Evolutionary conservation across 225 moss, liverwort and hornwort species (phyloP).

Genomic region (Pleurozium schreberi): DNA sequence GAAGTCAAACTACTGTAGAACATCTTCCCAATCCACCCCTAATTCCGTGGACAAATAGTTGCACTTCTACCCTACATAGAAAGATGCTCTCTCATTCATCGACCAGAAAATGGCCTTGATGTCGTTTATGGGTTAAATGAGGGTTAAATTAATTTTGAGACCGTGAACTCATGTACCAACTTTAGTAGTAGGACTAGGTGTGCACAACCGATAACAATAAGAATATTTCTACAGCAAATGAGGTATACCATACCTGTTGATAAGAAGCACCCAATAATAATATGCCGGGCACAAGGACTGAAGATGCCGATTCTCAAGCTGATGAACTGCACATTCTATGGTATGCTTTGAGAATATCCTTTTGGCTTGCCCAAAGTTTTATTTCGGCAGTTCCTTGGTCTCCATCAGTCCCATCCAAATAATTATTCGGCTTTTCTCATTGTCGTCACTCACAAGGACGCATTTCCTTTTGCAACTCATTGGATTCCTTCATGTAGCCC

Average conservation of each 20-base stretch:
- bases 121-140: no score
- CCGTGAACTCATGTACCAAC: not conserved
- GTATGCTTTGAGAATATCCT: not conserved
- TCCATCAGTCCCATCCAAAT: not conserved
- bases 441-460: not conserved
- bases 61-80: no score
- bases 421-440: not conserved
- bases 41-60: no score
- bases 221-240: not conserved
- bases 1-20: no score
- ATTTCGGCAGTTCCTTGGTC: not conserved
- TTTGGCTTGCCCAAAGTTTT: not conserved
- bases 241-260: not conserved
- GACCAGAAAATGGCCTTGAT: no score
- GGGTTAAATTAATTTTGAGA: accelerated
- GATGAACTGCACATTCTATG: not conserved
- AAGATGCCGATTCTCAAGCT: not conserved
- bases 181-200: not conserved
- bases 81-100: no score
- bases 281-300: not conserved
- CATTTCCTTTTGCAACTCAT: not conserved
- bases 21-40: no score
- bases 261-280: not conserved
- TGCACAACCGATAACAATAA: no score
- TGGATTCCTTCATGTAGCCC: not conserved